Evolutionary conservation across 2,329 filamentous ascomycete genomes (phyloP).

Genomic region (Paramyrothecium roridum): DNA sequence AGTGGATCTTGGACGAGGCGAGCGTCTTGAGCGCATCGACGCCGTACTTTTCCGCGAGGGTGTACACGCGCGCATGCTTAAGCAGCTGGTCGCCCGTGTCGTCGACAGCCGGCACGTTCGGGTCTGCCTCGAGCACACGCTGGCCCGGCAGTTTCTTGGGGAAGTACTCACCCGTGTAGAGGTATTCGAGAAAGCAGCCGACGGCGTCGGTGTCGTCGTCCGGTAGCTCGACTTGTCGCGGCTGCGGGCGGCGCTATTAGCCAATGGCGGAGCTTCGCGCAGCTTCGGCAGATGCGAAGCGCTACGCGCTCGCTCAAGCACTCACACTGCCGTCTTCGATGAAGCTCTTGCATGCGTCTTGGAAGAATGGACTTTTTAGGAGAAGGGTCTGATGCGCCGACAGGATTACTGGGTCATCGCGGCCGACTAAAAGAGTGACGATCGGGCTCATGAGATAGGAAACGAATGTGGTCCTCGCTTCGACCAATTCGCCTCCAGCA

Average conservation of each 20-base stretch:
- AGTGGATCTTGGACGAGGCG: conserved; percentile 87
- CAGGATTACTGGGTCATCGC: conserved; percentile 60
- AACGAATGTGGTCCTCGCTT: conserved; percentile 43
- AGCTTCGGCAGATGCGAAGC: neutral
- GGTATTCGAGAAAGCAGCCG: conserved; percentile 37
- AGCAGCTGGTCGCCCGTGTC: conserved; percentile 79
- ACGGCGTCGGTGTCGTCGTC: conserved; percentile 31
- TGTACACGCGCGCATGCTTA: conserved; percentile 87
- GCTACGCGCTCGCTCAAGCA: conserved; percentile 7
- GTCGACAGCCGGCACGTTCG: conserved; percentile 63
- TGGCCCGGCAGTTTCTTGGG: conserved; percentile 63
- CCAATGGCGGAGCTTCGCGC: neutral
- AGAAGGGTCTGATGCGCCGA: conserved; percentile 80
- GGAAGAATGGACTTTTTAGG: conserved; percentile 70
- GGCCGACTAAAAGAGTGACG: conserved; percentile 64
- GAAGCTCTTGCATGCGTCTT: conserved; percentile 59
- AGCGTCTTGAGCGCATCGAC: conserved; percentile 68
- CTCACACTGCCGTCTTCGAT: conserved; percentile 58
- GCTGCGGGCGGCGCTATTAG: conserved; percentile 24
- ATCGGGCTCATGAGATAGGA: conserved; percentile 67
- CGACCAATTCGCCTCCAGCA: conserved; percentile 28
- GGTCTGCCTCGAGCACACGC: conserved; percentile 67
- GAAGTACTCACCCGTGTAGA: conserved; percentile 59
- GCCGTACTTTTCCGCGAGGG: conserved; percentile 76
- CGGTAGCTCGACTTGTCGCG: conserved; percentile 64